Base-by-base conservation (phyloP, 768 basidiomycete genomes). In the Chiua virens region DNA sequence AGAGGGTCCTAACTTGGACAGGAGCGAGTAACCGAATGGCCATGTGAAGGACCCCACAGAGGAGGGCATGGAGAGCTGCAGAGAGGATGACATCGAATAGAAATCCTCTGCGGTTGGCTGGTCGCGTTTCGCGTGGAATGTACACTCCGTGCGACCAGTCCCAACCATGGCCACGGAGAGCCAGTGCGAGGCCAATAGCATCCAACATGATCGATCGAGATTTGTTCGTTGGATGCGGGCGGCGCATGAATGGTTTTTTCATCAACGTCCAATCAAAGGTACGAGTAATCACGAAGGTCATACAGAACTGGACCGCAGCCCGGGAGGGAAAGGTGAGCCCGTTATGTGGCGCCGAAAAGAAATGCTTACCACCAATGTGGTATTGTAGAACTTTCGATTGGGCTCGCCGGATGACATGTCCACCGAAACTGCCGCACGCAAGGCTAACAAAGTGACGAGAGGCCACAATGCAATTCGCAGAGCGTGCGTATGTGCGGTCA, bases 121-220 rank as follows among this genome's bases (percentile, higher is more conserved):
- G 69, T 20, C 77, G 76, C 7, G 69, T 72, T 54, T 79, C 77
- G 15, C 55, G 62, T 13, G 67, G 59, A n/a, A n/a, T n/a, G n/a
- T n/a, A n/a, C n/a, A n/a, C n/a, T n/a, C n/a, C n/a, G n/a, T n/a
- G n/a, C n/a, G n/a, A n/a, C n/a, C n/a, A n/a, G n/a, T n/a, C n/a
- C n/a, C n/a, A n/a, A n/a, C n/a, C n/a, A n/a, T n/a, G 8, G 5
- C 84, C 85, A 17, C 85, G 80, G n/a, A 80, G 59, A 52, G 77
- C 81, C 58, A 69, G 68, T 17, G 56, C 55, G 22, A 86, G 71
- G 49, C 85, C 82, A 15, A 75, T 57, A 2, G 79, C 75, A 53
- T 86, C 75, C 30, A 53, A 22, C 15, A 51, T 9, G 45, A 39
- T 34, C 5, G 41, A 32, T 13, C 32, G 41, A 20, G 27, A 45